Conservation (phyloP, 768 basidiomycete genomes). For the Gymnopilus dilepis region DNA sequence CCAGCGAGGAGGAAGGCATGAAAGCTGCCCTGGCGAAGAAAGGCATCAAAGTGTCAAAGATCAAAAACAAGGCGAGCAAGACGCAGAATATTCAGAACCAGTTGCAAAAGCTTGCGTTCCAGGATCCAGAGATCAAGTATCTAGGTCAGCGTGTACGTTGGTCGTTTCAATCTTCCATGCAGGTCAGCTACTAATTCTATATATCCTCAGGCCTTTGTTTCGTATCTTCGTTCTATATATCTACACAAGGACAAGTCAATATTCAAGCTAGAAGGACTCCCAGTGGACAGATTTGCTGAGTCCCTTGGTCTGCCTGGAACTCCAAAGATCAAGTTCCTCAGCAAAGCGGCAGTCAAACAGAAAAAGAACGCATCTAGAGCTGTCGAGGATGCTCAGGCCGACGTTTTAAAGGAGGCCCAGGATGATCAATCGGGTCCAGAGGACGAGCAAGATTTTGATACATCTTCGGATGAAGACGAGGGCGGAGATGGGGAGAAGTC, state of each 20-base stretch:
- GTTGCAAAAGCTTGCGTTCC: slow-evolving; percentile 91
- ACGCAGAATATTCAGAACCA: slow-evolving; percentile 84
- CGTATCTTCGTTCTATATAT: slow-evolving; percentile 91
- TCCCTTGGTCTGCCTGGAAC: slow-evolving; percentile 92
- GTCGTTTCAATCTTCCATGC: no score
- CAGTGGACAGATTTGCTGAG: slow-evolving; percentile 83
- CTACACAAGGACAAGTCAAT: slow-evolving; percentile 93
- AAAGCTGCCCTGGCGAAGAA: slow-evolving; percentile 70
- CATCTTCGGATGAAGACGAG: slow-evolving; percentile 33
- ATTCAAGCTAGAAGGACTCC: slow-evolving; percentile 86
- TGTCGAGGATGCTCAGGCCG: slow-evolving; percentile 40
- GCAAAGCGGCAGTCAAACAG: slow-evolving; percentile 67
- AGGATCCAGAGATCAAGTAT: slow-evolving; percentile 97
- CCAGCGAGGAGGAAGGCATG: slow-evolving; percentile 96
- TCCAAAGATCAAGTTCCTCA: slow-evolving; percentile 92
- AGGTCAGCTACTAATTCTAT: no score
- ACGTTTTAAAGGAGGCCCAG: slow-evolving; percentile 23
- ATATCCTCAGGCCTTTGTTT: slow-evolving; percentile 97
- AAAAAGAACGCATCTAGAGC: slow-evolving; percentile 75
- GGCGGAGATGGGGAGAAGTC: slow-evolving; percentile 27
- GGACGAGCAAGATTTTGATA: slow-evolving; percentile 28
- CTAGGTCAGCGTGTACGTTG: slow-evolving; percentile 85
- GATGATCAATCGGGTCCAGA: slow-evolving; percentile 18
- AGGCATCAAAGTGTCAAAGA: slow-evolving; percentile 71
- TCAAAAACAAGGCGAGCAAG: slow-evolving; percentile 90